phyloP scores from a whole-genome alignment of 176 grass and related monocot genomes.

The Typha latifolia region DNA sequence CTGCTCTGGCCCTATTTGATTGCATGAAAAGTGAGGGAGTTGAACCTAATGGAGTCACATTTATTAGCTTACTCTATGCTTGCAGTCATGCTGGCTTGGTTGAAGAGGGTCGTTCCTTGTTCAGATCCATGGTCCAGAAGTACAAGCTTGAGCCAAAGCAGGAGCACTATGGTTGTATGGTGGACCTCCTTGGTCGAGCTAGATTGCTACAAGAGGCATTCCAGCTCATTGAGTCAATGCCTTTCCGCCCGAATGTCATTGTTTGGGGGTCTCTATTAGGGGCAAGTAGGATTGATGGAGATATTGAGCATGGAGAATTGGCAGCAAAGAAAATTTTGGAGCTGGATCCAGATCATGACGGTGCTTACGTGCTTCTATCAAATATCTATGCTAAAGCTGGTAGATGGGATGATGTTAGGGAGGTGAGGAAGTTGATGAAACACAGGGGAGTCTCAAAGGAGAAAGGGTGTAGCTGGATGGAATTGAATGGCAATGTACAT shows the following conservation, averaged over 20 bases:
- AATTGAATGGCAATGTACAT: slow-evolving; percentile 35
- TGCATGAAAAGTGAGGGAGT: slow-evolving; percentile 51
- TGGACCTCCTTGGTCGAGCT: slow-evolving; percentile 69
- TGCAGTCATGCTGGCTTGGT: slow-evolving; percentile 83
- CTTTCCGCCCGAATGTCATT: slow-evolving; percentile 47
- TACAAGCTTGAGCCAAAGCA: slow-evolving; percentile 44
- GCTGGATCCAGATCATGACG: slow-evolving; percentile 55
- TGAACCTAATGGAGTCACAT: slow-evolving; percentile 72
- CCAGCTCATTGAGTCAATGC: slow-evolving; percentile 66
- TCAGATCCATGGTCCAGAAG: slow-evolving; percentile 49
- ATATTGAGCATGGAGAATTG: slow-evolving; percentile 48
- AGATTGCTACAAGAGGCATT: slow-evolving; percentile 61
- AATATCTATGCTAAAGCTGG: slow-evolving; percentile 69
- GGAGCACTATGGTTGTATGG: slow-evolving; percentile 68
- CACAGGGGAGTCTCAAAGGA: slow-evolving; percentile 48
- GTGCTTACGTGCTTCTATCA: slow-evolving; percentile 56
- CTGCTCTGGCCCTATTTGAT: slow-evolving; percentile 51
- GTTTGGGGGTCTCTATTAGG: slow-evolving; percentile 72
- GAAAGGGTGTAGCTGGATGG: slow-evolving; percentile 62
- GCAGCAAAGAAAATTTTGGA: slow-evolving; percentile 59
- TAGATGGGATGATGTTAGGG: slow-evolving; percentile 41
- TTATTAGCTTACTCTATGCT: slow-evolving; percentile 65
- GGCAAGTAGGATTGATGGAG: slow-evolving; percentile 57
- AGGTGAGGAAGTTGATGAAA: slow-evolving; percentile 50
- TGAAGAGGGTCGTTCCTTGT: slow-evolving; percentile 52